Evolutionary conservation across 805 yeast species (phyloP), one percentile per base, ranked within the genome.

Genomic region (Saturnispora ahearnii): DNA sequence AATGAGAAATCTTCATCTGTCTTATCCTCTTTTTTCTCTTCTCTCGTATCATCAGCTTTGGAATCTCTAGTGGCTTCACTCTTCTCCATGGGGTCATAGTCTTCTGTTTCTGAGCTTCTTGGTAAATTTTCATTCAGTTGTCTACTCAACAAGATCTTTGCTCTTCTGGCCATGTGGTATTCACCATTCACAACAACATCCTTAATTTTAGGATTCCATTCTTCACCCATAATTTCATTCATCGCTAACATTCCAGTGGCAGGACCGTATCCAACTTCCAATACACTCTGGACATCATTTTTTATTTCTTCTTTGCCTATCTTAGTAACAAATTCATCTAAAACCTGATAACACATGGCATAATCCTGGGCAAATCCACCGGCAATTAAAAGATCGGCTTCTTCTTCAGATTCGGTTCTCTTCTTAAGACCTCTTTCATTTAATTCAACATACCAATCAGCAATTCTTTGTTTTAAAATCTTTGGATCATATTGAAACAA

Each of bases 181-280:
- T 78, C 66, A 1, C 96, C 93, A 18, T 82, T 70, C 15, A 90
- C 74, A 24, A 83, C 85, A 0, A 86, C 81, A 37, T 87, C 88
- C 58, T 87, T 87, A 12, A 70, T 68, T 18, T 67, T 68, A 0
- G 95, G 88, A 18, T 66, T 62, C 67, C 77, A 84, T 0, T 74
- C 74, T 2, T 73, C 73, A 0, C 86, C 89, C 80, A 87, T 78
- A 1, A 90, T 58, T 59, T 89, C 96, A 60, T 90, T 87, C 47
- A 89, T 69, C 0, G 95, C 98, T 13, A 90, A 67, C 71, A 93
- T 80, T 2, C 97, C 97, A 0, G 95, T 83, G 2, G 88, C 91
- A 1, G 99, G 98, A 0, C 99, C 98, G 61, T 75, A 81, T 0
- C 96, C 91, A 12, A 87, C 77, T 59, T 87, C 95, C 45, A 93